A percentile compares a stretch with the other conserved stretches of the same genome.
Conservation (phyloP, 1,284 basidiomycete genomes). For the Golubevia pallescens region DNA sequence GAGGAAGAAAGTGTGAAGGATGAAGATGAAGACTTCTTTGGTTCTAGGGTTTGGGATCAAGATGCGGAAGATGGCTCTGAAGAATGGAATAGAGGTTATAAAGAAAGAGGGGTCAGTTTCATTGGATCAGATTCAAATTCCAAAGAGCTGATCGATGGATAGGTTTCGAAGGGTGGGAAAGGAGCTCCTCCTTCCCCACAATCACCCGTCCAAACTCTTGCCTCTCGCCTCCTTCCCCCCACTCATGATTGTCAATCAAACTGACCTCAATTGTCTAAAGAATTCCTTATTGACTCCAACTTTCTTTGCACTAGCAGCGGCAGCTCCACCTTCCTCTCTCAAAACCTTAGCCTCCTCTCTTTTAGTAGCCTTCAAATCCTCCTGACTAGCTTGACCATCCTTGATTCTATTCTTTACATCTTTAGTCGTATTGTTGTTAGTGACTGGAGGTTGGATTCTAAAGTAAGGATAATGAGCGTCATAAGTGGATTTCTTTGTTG, state of each 20-base stretch:
- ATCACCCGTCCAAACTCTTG: too few relatives aligned
- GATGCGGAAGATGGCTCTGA: conserved; percentile 56
- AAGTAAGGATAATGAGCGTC: conserved; percentile 53
- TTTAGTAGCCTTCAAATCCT: conserved; percentile 19
- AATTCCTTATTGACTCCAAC: conserved; percentile 76
- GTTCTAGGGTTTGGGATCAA: conserved; percentile 41
- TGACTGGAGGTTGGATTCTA: conserved; percentile 41
- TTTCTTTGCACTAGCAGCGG: conserved; percentile 54
- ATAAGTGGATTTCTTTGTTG: conserved; percentile 59
- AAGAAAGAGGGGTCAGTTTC: neutral
- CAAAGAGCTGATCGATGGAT: too few relatives aligned
- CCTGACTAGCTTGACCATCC: conserved; percentile 10
- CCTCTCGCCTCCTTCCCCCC: too few relatives aligned
- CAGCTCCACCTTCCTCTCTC: conserved; percentile 42
- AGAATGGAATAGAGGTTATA: neutral
- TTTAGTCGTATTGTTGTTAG: conserved; percentile 17
- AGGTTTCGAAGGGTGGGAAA: too few relatives aligned
- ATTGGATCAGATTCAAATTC: too few relatives aligned
- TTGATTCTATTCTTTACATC: conserved; percentile 18
- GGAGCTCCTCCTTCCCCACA: too few relatives aligned
- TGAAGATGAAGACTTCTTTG: conserved; percentile 79
- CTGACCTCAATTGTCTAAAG: conserved; percentile 68
- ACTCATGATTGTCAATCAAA: too few relatives aligned
- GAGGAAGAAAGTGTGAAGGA: conserved; percentile 84
- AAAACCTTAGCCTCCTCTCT: conserved; percentile 36